Evolutionary conservation across 805 yeast species (phyloP), one percentile per base, ranked within the genome.

Genomic region (Pichia paraexigua): DNA sequence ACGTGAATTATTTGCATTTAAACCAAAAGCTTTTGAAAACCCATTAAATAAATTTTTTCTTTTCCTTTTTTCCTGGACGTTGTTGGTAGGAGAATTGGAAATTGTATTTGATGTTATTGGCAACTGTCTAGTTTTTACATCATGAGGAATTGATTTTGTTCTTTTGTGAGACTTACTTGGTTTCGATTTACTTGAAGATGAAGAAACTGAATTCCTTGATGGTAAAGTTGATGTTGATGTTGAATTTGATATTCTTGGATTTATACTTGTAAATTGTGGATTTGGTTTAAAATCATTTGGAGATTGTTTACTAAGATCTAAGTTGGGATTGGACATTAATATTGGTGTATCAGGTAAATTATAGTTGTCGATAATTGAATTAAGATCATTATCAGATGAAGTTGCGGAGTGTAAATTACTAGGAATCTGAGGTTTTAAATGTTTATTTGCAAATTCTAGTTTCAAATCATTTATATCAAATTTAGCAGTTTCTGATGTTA

Each of bases 1-100:
- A 7, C 53, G 20, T n/a, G 42, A 24, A 42, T 8, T n/a, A 22
- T 21, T 46, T 37, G 58, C 49, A 32, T 53, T 62, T 5, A 60
- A 54, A 17, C 64, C 65, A 56, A 75, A 69, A 37, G 71, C 78
- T 46, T 56, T 56, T 3, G 82, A 68, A 49, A 85, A 73, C 2
- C 80, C 84, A 7, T 82, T 85, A 53, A 78, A 77, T 51, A 82
- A 76, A 54, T 72, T 76, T 1, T 79, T 76, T 56, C 74, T 75
- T 56, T 72, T 74, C 49, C 75, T 64, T 24, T 63, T 50, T 42
- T 35, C 43, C 7, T 54, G 43, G 45, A 17, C 25, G 18, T 17
- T 35, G n/a, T n/a, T 35, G 6, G 5, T 35, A 2, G 50, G 28
- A 51, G 58, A 11, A 54, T 27, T 43, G 6, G 56, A 46, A 18